phyloP scores from a whole-genome alignment of 306 rosid species.

The Pachyrhizus erosus region DNA sequence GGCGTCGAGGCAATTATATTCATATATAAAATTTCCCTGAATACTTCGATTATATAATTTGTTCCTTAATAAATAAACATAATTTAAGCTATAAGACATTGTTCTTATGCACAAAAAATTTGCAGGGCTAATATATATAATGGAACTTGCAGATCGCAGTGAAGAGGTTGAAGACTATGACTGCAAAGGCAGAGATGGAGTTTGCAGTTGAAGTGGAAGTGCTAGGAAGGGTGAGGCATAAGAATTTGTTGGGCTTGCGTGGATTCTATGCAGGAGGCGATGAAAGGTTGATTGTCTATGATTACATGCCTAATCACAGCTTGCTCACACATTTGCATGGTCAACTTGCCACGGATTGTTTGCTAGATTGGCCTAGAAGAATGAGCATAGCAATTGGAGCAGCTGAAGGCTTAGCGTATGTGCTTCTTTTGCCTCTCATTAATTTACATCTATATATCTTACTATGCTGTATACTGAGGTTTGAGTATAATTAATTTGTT shows the following conservation, averaged over 20 bases:
- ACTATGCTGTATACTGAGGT: background rate
- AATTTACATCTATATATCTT: background rate
- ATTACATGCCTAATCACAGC: slow-evolving; percentile 92
- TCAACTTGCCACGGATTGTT: slow-evolving; percentile 62
- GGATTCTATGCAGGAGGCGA: slow-evolving; percentile 93
- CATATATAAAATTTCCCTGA: background rate
- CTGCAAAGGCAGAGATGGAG: slow-evolving; percentile 97
- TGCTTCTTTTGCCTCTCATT: background rate
- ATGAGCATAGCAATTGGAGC: slow-evolving; percentile 77
- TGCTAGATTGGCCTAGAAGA: slow-evolving; percentile 78
- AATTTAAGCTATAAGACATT: background rate
- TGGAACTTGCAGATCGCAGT: slow-evolving; percentile 75
- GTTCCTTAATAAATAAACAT: background rate
- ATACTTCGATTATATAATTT: background rate
- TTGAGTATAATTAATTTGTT: background rate
- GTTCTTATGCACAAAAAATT: background rate
- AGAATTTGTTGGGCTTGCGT: slow-evolving; percentile 76
- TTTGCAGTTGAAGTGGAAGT: slow-evolving; percentile 97
- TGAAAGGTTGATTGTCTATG: slow-evolving; percentile 83
- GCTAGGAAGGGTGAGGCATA: slow-evolving; percentile 89
- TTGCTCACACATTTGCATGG: slow-evolving; percentile 88
- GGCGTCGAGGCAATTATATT: slow-evolving; percentile 67
- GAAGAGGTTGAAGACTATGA: slow-evolving; percentile 81
- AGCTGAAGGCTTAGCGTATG: slow-evolving; percentile 86
- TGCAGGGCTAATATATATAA: background rate